These are phyloP conservation scores for Paraleonurus japonicus DNA, from an alignment of 257 asterid genomes.

Conservation along the genomic window DNA sequence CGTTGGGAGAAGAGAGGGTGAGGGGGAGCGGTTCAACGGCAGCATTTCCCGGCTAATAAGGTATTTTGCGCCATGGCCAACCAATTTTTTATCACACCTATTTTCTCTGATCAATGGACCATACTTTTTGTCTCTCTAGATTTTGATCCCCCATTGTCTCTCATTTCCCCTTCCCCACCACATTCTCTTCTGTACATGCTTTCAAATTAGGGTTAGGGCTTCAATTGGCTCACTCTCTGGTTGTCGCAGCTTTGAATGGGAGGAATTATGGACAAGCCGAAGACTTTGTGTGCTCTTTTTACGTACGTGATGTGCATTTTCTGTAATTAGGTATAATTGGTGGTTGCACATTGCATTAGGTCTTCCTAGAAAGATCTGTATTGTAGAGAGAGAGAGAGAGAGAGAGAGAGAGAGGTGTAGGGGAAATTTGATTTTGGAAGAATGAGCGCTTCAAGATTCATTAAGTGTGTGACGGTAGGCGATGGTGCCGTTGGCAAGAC, in stretches of 20 bases:
- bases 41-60: conserved; percentile 44
- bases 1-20: conserved; percentile 18
- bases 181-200: conserved; percentile 25
- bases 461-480: conserved; percentile 70
- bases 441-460: conserved; percentile 74
- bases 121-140: conserved; percentile 32
- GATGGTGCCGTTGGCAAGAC: conserved; percentile 76
- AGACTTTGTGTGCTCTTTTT: conserved; percentile 8
- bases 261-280: conserved; percentile 28
- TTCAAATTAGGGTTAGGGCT: conserved; percentile 32
- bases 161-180: conserved; percentile 22
- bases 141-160: conserved; percentile 24
- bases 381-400: conserved; percentile 16
- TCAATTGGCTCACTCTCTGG: conserved; percentile 19
- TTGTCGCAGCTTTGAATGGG: conserved; percentile 22
- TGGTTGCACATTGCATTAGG: conserved; percentile 30
- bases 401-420: conserved; percentile 12
- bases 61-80: conserved; percentile 32
- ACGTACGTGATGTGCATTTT: conserved; percentile 10
- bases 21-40: conserved; percentile 47
- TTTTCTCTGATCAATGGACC: conserved; percentile 25
- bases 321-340: conserved; percentile 24
- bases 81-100: conserved; percentile 28
- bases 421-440: conserved; percentile 21
- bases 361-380: conserved; percentile 7